Evolutionary conservation across 1,284 basidiomycete species (phyloP), one percentile per base, ranked within the genome.

Genomic region (Fistulina hepatica): DNA sequence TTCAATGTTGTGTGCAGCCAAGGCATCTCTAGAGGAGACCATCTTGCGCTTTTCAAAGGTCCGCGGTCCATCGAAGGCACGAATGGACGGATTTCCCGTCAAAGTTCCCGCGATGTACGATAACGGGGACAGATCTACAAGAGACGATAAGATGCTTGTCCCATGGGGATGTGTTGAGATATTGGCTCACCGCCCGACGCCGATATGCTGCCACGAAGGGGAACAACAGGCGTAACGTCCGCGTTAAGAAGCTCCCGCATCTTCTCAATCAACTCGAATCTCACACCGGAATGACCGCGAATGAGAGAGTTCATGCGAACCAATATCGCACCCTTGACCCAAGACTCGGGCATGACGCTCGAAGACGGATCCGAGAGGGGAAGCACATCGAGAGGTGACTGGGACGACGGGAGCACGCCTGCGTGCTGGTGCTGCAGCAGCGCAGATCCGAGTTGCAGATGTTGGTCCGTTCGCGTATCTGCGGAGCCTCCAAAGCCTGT

Each of bases 241-340:
- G 76, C 74, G 33, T 66, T 60, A 35, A 93, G 70, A 37, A 91
- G 70, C 23, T 73, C 68, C 41, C 71, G 71, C 75, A 92, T 85
- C 50, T 77, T 78, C 54, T 88, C 70, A 40, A 92, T 72, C 25
- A 92, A 71, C 46, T 81, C 75, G 70, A 79, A 81, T 30, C 88
- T 72, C 7, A 92, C 79, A 33, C 83, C 89, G 23, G 83, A 89
- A 59, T 92, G 89, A 0, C 85, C 88, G n/a, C 86, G 76, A 38
- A 88, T 73, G 36, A 90, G 72, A 2, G 83, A 88, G 61, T 91
- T 92, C 65, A 86, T 80, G 47, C 89, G 80, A 45, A 93, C 70
- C 7, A 89, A 62, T 48, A 92, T 88, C 1, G 89, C 86, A 11
- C 82, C 89, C 35, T 86, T 77, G n/a, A 89, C 86, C 81, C 88